A percentile compares a stretch with the other conserved stretches of the same genome.
Evolutionary conservation across 2,329 filamentous ascomycete species (phyloP).

Genomic region (Microdochium paspali): DNA sequence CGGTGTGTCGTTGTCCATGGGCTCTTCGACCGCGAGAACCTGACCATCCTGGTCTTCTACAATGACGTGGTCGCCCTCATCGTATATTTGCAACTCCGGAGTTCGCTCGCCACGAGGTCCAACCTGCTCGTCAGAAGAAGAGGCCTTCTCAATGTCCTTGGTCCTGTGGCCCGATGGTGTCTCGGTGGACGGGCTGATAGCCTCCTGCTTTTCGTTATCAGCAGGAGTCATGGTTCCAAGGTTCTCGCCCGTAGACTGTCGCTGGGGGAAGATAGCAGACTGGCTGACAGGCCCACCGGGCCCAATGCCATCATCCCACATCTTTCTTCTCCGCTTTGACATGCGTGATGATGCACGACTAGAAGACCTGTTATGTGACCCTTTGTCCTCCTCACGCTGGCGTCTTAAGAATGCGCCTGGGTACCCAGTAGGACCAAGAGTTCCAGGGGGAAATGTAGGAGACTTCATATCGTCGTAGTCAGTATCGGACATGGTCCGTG

Average conservation of each 20-base stretch:
- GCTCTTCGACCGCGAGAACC: slow-evolving; percentile 58
- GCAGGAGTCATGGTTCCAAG: slow-evolving; percentile 22
- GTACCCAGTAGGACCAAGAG: slow-evolving; percentile 60
- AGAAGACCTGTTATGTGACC: slow-evolving; percentile 30
- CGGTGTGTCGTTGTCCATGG: slow-evolving; percentile 8
- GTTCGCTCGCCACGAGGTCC: slow-evolving; percentile 5
- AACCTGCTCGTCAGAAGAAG: slow-evolving; percentile 1
- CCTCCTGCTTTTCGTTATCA: slow-evolving; percentile 20
- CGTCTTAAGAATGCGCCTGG: slow-evolving; percentile 73
- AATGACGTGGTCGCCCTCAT: slow-evolving; percentile 70
- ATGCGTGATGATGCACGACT: slow-evolving; percentile 52
- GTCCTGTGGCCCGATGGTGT: neutral
- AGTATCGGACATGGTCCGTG: slow-evolving; percentile 72
- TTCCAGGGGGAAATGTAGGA: slow-evolving; percentile 56
- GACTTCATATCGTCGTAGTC: slow-evolving; percentile 57
- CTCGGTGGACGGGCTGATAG: neutral
- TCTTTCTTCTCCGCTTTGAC: slow-evolving; percentile 54
- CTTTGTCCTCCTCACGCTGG: slow-evolving; percentile 65
- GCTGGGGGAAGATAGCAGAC: slow-evolving; percentile 74
- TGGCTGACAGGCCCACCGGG: slow-evolving; percentile 82
- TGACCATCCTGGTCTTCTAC: slow-evolving; percentile 84
- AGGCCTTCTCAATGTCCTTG: slow-evolving; percentile 4
- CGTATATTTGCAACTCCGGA: slow-evolving; percentile 55
- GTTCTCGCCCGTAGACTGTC: slow-evolving; percentile 21
- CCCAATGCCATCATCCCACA: slow-evolving; percentile 61